Evolutionary conservation across 1,284 basidiomycete genomes (phyloP).

Genomic region (Boletus sp.): DNA sequence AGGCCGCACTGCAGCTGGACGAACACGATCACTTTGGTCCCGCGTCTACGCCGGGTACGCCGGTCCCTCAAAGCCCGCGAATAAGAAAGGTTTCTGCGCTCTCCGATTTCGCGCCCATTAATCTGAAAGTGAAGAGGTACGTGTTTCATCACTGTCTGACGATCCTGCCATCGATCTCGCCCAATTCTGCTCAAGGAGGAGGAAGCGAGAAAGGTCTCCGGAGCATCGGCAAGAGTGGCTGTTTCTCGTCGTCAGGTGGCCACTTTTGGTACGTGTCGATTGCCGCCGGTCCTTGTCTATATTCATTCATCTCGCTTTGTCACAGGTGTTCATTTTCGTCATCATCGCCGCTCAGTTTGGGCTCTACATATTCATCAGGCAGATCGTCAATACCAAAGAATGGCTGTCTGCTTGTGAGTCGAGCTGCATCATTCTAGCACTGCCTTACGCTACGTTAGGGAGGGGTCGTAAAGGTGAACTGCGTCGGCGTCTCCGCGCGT

Average conservation of each 20-base stretch:
- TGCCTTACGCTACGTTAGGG: slow-evolving; percentile 51
- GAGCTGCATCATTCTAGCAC: background rate
- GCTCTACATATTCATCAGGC: slow-evolving; percentile 85
- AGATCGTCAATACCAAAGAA: slow-evolving; percentile 93
- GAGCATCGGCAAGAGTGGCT: slow-evolving; percentile 74
- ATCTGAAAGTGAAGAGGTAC: slow-evolving; percentile 75
- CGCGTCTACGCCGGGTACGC: slow-evolving; percentile 37
- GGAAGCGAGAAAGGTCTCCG: slow-evolving; percentile 50
- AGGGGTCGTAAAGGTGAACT: slow-evolving; percentile 82
- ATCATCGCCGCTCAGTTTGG: slow-evolving; percentile 89
- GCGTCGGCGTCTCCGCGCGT: slow-evolving; percentile 73
- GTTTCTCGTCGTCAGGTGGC: slow-evolving; percentile 87
- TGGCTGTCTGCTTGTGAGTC: slow-evolving; percentile 84
- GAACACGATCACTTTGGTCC: slow-evolving; percentile 53
- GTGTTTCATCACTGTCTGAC: slow-evolving; percentile 11
- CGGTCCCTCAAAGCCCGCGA: slow-evolving; percentile 41
- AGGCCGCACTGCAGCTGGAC: slow-evolving; percentile 64
- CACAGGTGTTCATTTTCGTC: slow-evolving; percentile 77
- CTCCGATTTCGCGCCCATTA: slow-evolving; percentile 93
- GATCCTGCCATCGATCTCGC: slow-evolving; percentile 6
- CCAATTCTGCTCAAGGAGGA: slow-evolving; percentile 43
- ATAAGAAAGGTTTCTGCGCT: slow-evolving; percentile 83
- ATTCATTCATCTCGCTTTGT: slow-evolving; percentile 13
- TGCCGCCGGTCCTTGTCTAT: background rate
- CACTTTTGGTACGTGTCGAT: slow-evolving; percentile 70